Evolutionary conservation across 1,284 basidiomycete genomes (phyloP), one percentile per base, ranked within the genome.

Genomic region (Boletus semigastroideus): DNA sequence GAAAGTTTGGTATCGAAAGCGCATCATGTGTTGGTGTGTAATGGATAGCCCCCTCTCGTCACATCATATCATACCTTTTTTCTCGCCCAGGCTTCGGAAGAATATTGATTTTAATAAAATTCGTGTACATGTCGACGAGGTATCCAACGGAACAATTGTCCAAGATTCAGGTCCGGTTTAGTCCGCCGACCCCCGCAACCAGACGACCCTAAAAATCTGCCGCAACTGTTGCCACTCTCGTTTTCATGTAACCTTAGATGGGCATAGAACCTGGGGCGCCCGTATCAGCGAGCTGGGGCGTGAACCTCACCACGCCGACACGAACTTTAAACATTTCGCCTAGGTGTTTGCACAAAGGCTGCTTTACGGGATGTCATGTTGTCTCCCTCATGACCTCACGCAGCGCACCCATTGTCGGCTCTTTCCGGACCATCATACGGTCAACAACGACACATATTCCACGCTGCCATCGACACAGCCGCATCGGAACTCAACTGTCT

Each of bases 1-100:
- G 62, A 63, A 67, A 33, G 49, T 63, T 50, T 67, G 63, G 53
- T 48, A 62, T 54, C 62, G 62, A 63, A 63, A 66, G 41, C 42
- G 19, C 42, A 13, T 48, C 55, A n/a, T 36, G 39, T 51, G 34
- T 25, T 28, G 41, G 48, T 30, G 30, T 16, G 25, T 25, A 25
- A 51, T 38, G 44, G 38, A 28, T 43, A 10, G 22, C 55, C 53
- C 61, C 40, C 38, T 58, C 59, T 61, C 59, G 59, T 61, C 42
- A 59, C 25, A 39, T 41, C 20, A 13, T 20, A 10, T 39, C 31
- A 14, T 36, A 25, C n/a, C 13, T 27, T 40, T 31, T 37, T 22
- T 22, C 27, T 16, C 8, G n/a, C 25, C 7, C n/a, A n/a, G 34
- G 25, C 40, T 17, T 36, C 45, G 49, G 51, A 45, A 46, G 43